Evolutionary conservation across 106 monocot genomes (phyloP).

Genomic region (Amphibolis antarctica): DNA sequence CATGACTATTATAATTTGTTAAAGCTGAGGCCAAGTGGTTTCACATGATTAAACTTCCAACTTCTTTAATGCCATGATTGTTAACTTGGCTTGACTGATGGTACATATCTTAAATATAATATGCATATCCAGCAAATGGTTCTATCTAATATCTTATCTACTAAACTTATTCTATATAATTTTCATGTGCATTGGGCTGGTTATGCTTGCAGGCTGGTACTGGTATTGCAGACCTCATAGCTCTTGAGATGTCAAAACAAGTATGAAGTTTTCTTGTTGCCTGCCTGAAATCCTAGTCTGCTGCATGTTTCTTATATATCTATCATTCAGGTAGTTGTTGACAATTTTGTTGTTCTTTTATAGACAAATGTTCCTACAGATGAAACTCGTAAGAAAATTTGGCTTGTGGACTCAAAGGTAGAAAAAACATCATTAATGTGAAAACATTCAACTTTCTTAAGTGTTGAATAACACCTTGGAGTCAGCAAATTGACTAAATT

Average conservation of each 20-base stretch:
- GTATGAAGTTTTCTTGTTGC: conserved; percentile 10
- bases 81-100: no score
- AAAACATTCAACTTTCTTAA: neutral
- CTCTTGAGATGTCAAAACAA: conserved; percentile 84
- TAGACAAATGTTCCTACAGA: conserved; percentile 64
- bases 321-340: neutral
- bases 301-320: neutral
- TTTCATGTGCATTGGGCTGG: neutral
- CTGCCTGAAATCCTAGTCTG: neutral
- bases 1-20: no score
- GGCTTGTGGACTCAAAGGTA: conserved; percentile 98
- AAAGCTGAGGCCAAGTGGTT: no score
- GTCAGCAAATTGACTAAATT: no score
- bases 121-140: neutral
- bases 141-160: neutral
- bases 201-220: conserved; percentile 55
- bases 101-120: no score
- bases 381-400: conserved; percentile 84
- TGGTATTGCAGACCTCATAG: conserved; percentile 88
- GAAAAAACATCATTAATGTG: neutral
- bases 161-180: neutral
- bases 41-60: no score
- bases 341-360: conserved; percentile 4
- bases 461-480: neutral
- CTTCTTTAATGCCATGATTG: no score